Evolutionary conservation across 2,329 filamentous ascomycete species (phyloP).

Genomic region (Alternaria ethzedia): DNA sequence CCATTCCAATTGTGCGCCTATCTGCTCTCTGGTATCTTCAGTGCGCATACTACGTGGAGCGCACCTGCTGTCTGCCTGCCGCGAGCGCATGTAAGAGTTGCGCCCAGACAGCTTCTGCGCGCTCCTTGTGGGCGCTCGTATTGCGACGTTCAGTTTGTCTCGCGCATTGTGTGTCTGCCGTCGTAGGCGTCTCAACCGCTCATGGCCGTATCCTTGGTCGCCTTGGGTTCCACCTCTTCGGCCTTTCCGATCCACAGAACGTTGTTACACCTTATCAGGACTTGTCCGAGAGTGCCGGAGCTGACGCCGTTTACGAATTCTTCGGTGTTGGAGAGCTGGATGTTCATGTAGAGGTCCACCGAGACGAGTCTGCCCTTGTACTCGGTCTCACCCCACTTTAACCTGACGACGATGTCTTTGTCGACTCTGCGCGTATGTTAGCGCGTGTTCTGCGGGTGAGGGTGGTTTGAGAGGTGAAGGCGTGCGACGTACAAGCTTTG

Average conservation of each 20-base stretch:
- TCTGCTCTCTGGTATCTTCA: constrained; percentile 20
- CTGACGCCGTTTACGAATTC: constrained; percentile 90
- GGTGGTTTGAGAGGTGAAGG: not conserved
- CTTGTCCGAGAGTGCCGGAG: constrained; percentile 84
- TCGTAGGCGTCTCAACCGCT: constrained; percentile 40
- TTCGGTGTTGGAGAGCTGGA: constrained; percentile 88
- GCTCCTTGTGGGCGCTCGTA: not conserved
- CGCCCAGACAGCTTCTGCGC: not conserved
- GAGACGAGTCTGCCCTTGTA: constrained; percentile 94
- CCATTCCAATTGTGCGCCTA: constrained; percentile 11
- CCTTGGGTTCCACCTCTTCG: constrained; percentile 53
- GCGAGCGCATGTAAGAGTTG: not conserved
- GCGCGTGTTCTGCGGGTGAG: not conserved
- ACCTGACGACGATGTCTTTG: constrained; percentile 85
- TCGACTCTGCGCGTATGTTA: constrained; percentile 68
- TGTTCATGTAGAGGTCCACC: constrained; percentile 99
- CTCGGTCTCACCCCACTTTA: constrained; percentile 98
- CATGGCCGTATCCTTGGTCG: constrained; percentile 51
- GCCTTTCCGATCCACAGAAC: constrained; percentile 85
- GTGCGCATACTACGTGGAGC: constrained; percentile 8
- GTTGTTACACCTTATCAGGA: constrained; percentile 97
- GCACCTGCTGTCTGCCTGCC: constrained; percentile 1
- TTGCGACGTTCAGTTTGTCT: not conserved
- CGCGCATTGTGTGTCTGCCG: not conserved
- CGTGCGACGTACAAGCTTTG: constrained; percentile 76